phyloP scores from a whole-genome alignment of 2,329 filamentous ascomycete genomes.

The Mycosphaerella sp. region DNA sequence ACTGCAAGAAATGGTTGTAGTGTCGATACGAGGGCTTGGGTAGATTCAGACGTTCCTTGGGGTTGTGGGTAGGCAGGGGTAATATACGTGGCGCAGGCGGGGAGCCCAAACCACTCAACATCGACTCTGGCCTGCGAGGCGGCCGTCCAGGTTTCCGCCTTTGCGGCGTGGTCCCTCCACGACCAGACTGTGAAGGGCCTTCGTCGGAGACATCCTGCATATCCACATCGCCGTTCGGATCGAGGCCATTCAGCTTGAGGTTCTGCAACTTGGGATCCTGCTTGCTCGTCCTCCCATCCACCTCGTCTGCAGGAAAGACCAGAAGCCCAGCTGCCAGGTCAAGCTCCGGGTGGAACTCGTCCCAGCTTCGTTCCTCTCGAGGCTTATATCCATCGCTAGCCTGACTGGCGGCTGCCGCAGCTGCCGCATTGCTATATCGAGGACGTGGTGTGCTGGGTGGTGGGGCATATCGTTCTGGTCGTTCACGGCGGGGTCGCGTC shows the following conservation, averaged over 20 bases:
- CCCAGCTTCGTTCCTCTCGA: constrained; percentile 91
- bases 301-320: constrained; percentile 73
- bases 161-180: constrained; percentile 20
- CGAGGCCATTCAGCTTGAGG: constrained; percentile 17
- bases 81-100: constrained; percentile 59
- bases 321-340: constrained; percentile 78
- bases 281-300: constrained; percentile 59
- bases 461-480: constrained; percentile 30
- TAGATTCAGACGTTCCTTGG: constrained; percentile 71
- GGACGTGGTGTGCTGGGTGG: constrained; percentile 50
- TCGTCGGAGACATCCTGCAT: constrained; percentile 21
- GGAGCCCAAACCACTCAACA: constrained; percentile 54
- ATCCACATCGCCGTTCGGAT: constrained; percentile 25
- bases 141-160: constrained; percentile 59
- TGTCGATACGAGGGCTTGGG: constrained; percentile 68
- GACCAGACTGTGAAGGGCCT: background rate
- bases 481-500: constrained; percentile 29
- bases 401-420: constrained; percentile 77
- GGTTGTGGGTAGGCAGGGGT: constrained; percentile 72
- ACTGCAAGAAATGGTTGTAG: constrained; percentile 70
- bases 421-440: constrained; percentile 78
- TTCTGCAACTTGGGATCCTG: constrained; percentile 42
- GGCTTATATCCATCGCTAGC: constrained; percentile 97
- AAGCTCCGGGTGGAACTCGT: constrained; percentile 93
- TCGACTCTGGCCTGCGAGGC: constrained; percentile 55